A percentile compares a stretch with the other conserved stretches of the same genome.
These are phyloP conservation scores for Coemansia sp. DNA, from an alignment of 371 early-diverging fungal genomes.

Conservation along the genomic window DNA sequence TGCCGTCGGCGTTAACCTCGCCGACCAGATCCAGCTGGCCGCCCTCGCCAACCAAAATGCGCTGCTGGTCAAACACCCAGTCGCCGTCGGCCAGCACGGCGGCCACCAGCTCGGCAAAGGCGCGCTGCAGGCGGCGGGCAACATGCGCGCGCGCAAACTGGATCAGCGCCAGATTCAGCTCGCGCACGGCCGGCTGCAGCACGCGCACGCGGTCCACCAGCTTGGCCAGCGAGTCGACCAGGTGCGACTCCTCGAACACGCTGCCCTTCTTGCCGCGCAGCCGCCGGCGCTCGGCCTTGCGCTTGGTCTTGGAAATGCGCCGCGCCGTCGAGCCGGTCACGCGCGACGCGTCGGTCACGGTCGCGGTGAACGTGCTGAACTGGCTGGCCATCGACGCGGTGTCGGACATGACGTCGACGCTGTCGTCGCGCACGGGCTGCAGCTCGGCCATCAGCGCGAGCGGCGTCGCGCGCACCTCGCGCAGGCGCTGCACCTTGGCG, in stretches of 20 bases:
- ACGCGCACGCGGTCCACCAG: conserved; percentile 37
- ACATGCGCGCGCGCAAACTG: conserved; percentile 1
- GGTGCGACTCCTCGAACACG: conserved; percentile 86
- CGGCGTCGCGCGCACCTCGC: conserved; percentile 44
- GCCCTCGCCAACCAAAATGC: conserved; percentile 3
- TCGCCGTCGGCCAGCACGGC: conserved; percentile 10
- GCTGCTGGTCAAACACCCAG: conserved; percentile 43
- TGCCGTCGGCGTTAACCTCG: conserved; percentile 1
- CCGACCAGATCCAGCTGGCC: conserved; percentile 4
- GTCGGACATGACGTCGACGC: conserved; percentile 91
- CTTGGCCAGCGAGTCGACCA: conserved; percentile 63
- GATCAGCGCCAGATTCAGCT: conserved; percentile 30
- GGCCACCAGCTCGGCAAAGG: conserved; percentile 14
- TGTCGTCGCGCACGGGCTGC: conserved; percentile 54
- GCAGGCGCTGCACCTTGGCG: conserved; percentile 55
- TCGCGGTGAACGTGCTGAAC: conserved; percentile 72
- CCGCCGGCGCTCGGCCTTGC: conserved; percentile 73
- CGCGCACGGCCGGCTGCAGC: conserved; percentile 16
- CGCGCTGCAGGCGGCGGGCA: conserved; percentile 22
- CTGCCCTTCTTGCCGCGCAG: conserved; percentile 85
- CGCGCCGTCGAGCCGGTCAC: conserved; percentile 54
- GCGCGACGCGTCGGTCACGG: conserved; percentile 58
- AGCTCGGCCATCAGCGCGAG: conserved; percentile 11
- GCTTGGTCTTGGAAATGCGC: conserved; percentile 60
- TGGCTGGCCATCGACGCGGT: conserved; percentile 89